A percentile compares a stretch with the other conserved stretches of the same genome.
Conservation (phyloP, 805 yeast genomes). For the Candida koratica region DNA sequence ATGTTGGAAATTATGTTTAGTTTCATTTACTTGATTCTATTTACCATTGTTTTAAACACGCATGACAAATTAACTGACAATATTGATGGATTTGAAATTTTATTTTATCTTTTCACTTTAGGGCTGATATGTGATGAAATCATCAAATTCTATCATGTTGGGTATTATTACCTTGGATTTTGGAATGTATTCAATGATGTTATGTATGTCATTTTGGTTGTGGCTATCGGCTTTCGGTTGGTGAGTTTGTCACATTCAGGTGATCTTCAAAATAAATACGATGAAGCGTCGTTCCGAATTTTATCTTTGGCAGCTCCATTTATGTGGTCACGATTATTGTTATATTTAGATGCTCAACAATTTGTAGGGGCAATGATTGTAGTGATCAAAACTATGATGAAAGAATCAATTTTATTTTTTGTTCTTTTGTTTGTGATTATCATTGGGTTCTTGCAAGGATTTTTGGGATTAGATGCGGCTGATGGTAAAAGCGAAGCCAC, state of each 20-base stretch:
- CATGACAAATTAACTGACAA: slow-evolving; percentile 37
- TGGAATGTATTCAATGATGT: slow-evolving; percentile 76
- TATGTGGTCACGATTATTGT: slow-evolving; percentile 76
- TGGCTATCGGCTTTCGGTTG: slow-evolving; percentile 55
- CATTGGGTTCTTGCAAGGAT: slow-evolving; percentile 81
- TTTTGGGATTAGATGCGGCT: slow-evolving; percentile 80
- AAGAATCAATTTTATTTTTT: slow-evolving; percentile 80
- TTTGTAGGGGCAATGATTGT: slow-evolving; percentile 89
- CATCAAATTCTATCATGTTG: slow-evolving; percentile 71
- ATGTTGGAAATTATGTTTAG: slow-evolving; percentile 65
- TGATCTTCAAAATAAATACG: slow-evolving; percentile 32
- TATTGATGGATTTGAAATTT: slow-evolving; percentile 45
- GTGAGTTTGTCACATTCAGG: slow-evolving; percentile 29
- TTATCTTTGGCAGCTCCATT: slow-evolving; percentile 80
- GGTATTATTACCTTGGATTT: slow-evolving; percentile 65
- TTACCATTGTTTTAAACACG: slow-evolving; percentile 60
- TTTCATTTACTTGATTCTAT: slow-evolving; percentile 56
- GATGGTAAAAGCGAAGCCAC: slow-evolving; percentile 83
- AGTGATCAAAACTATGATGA: slow-evolving; percentile 80
- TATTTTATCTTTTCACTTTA: slow-evolving; percentile 61
- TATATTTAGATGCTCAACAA: slow-evolving; percentile 72
- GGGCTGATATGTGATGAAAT: slow-evolving; percentile 68
- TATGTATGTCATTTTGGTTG: slow-evolving; percentile 53
- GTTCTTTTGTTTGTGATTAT: slow-evolving; percentile 66
- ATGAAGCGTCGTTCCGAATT: slow-evolving; percentile 61